phyloP scores from a whole-genome alignment of 192 early-diverging fungal species.

The Backusella mclennaniae region DNA sequence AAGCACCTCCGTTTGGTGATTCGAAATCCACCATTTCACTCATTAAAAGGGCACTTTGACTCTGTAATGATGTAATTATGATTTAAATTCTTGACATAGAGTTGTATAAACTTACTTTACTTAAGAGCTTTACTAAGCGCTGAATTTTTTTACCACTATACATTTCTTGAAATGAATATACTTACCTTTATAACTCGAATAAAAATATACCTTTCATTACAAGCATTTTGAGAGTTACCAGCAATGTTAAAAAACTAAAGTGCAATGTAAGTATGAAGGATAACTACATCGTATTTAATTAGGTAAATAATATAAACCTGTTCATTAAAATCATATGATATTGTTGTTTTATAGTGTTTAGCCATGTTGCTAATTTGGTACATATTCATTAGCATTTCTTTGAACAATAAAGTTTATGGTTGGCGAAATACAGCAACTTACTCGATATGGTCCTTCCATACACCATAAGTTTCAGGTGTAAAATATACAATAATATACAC shows the following conservation, averaged over 20 bases:
- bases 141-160: not conserved
- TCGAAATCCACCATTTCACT: not conserved
- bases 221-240: constrained; percentile 9
- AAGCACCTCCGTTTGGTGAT: not conserved
- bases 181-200: not conserved
- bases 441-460: not conserved
- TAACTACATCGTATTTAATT: not conserved
- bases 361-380: constrained; percentile 3
- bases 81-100: not conserved
- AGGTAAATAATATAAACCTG: constrained; percentile 3
- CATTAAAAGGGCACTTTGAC: not conserved
- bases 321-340: constrained; percentile 1
- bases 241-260: constrained; percentile 12
- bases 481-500: not conserved
- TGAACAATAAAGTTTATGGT: not conserved
- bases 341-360: not conserved
- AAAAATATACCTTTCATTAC: constrained; percentile 10
- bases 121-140: not conserved
- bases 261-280: not conserved
- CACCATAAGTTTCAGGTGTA: not conserved
- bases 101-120: not conserved
- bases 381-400: not conserved
- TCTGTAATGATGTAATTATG: not conserved
- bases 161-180: not conserved
- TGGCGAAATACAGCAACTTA: not conserved